phyloP scores from a whole-genome alignment of 2,329 filamentous ascomycete genomes.

The Claviceps spartinae region DNA sequence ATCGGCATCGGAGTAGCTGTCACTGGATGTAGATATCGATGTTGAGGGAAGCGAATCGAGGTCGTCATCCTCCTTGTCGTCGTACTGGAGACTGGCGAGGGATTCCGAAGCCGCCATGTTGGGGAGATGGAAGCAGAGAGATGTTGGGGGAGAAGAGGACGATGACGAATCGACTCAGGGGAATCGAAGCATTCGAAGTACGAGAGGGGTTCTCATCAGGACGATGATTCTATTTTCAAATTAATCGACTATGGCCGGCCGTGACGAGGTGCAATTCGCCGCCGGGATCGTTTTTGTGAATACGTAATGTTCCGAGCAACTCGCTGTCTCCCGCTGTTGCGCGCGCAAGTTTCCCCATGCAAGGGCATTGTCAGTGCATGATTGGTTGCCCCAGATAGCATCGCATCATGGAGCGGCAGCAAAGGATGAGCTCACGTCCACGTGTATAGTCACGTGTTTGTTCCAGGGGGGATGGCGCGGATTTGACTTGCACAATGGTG shows the following conservation, averaged over 20 bases:
- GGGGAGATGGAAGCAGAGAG: neutral
- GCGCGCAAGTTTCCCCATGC: neutral
- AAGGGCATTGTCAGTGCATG: neutral
- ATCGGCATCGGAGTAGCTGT: conserved; percentile 43
- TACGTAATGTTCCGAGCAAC: neutral
- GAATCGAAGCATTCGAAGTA: neutral
- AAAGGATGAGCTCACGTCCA: neutral
- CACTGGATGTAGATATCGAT: conserved; percentile 31
- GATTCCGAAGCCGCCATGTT: conserved; percentile 29
- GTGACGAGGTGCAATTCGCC: neutral
- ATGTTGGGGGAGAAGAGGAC: neutral
- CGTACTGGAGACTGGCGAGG: conserved; percentile 35
- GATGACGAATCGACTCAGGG: neutral
- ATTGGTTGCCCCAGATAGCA: neutral
- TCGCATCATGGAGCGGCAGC: neutral
- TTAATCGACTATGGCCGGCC: neutral
- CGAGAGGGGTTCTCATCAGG: neutral
- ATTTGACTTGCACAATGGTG: neutral
- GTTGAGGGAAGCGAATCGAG: conserved; percentile 49
- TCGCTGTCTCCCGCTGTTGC: neutral
- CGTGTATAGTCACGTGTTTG: neutral
- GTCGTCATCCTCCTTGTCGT: conserved; percentile 41
- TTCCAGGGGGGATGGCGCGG: neutral
- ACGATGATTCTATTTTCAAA: neutral
- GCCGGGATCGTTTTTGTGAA: neutral